Percentiles rank a stretch among this genome's conserved stretches.
phyloP scores from a whole-genome alignment of 2,329 filamentous ascomycete genomes.

The Penicillium sp. region DNA sequence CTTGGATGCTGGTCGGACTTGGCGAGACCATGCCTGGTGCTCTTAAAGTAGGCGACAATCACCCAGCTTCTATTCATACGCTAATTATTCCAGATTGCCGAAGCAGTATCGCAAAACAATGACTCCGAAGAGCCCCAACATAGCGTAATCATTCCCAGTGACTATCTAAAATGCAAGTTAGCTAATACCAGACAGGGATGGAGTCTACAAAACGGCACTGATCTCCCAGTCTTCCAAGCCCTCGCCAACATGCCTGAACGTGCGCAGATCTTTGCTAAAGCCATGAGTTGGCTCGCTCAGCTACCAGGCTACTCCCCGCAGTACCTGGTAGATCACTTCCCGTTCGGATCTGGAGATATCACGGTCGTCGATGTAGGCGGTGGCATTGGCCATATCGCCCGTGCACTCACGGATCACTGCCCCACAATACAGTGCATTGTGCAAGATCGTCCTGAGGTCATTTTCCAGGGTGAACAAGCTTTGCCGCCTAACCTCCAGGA shows the following conservation, averaged over 20 bases:
- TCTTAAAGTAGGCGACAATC: conserved; percentile 2
- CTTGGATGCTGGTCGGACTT: conserved; percentile 10
- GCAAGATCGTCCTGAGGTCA: conserved; percentile 44
- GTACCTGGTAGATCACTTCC: conserved; percentile 6
- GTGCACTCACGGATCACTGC: conserved; percentile 41
- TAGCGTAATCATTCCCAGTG: background rate
- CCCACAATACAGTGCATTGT: conserved; percentile 45
- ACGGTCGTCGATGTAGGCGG: conserved; percentile 45
- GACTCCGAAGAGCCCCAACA: conserved; percentile 7
- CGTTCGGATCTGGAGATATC: conserved; percentile 15
- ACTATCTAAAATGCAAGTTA: background rate
- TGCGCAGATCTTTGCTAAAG: conserved; percentile 1
- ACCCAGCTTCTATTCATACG: background rate
- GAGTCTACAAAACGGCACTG: conserved; percentile 7
- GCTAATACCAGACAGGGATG: conserved; percentile 5
- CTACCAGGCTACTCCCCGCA: conserved; percentile 5
- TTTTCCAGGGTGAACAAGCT: conserved; percentile 32
- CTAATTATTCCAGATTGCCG: conserved; percentile 2
- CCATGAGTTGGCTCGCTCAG: conserved; percentile 6
- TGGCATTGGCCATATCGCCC: background rate
- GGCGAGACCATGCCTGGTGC: conserved; percentile 9
- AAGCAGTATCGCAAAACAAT: background rate
- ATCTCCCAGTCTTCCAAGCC: conserved; percentile 6
- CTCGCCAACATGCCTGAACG: conserved; percentile 9
- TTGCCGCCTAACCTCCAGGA: conserved; percentile 25